Conservation (phyloP, 306 rosid genomes). For the Delonix regia region DNA sequence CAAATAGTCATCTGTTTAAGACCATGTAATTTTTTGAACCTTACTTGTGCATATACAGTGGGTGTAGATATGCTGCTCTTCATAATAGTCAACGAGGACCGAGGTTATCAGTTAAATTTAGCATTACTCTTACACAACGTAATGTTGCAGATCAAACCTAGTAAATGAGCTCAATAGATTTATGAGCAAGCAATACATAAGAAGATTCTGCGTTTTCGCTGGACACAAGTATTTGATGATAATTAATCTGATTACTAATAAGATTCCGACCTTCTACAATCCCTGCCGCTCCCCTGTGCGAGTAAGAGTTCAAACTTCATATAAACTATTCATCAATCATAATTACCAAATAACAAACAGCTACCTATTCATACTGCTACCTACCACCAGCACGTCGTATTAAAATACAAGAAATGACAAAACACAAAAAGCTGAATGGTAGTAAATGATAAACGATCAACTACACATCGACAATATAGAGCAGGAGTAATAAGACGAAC, state of each 20-base stretch:
- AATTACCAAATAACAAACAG: neutral
- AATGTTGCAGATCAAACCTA: neutral
- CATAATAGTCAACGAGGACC: neutral
- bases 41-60: neutral
- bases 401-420: slow-evolving; percentile 25
- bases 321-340: neutral
- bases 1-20: neutral
- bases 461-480: neutral
- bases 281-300: neutral
- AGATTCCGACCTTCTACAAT: neutral
- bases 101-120: neutral
- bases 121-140: neutral
- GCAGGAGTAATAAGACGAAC: neutral
- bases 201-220: neutral
- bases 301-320: neutral
- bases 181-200: neutral
- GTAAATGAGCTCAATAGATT: neutral
- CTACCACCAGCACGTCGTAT: neutral
- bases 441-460: neutral
- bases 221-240: neutral
- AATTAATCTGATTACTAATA: neutral
- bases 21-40: neutral
- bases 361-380: neutral
- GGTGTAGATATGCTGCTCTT: neutral
- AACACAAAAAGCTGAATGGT: neutral